These are phyloP conservation scores for Bryopsis sp. DNA, from an alignment of 139 green algal genomes.

Conservation along the genomic window DNA sequence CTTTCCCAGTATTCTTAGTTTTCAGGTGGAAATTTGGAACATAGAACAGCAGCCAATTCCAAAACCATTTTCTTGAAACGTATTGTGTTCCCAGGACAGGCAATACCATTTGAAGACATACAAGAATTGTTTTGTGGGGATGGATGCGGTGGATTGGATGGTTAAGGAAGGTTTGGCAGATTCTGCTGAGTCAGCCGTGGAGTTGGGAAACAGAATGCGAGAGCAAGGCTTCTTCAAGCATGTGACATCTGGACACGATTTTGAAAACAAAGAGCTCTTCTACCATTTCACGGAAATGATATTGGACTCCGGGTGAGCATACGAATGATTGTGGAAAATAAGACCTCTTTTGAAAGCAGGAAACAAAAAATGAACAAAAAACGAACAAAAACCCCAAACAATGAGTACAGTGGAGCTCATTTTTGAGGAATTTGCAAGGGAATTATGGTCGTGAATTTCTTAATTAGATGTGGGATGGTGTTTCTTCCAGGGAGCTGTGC, in stretches of 20 bases:
- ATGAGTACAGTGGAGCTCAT: too few species aligned
- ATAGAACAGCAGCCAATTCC: too few species aligned
- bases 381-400: too few species aligned
- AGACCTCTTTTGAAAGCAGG: too few species aligned
- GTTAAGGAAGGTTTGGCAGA: not conserved
- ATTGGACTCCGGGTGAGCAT: not conserved
- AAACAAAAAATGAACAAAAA: too few species aligned
- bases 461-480: conserved; percentile 8
- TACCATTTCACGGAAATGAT: not conserved
- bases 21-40: too few species aligned
- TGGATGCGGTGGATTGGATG: conserved; percentile 5
- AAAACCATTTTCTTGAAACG: too few species aligned
- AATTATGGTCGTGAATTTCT: too few species aligned
- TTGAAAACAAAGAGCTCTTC: conserved; percentile 1
- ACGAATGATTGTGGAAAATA: too few species aligned
- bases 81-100: too few species aligned
- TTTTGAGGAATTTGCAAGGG: too few species aligned
- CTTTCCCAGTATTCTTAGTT: too few species aligned
- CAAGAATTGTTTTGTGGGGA: conserved; percentile 10
- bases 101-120: not conserved
- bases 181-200: not conserved
- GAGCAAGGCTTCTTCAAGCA: not conserved
- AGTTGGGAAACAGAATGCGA: not conserved
- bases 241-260: not conserved
- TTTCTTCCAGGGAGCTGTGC: conserved; percentile 3